Evolutionary conservation across 2,329 filamentous ascomycete species (phyloP), one percentile per base, ranked within the genome.

Genomic region (Aspergillus niger): DNA sequence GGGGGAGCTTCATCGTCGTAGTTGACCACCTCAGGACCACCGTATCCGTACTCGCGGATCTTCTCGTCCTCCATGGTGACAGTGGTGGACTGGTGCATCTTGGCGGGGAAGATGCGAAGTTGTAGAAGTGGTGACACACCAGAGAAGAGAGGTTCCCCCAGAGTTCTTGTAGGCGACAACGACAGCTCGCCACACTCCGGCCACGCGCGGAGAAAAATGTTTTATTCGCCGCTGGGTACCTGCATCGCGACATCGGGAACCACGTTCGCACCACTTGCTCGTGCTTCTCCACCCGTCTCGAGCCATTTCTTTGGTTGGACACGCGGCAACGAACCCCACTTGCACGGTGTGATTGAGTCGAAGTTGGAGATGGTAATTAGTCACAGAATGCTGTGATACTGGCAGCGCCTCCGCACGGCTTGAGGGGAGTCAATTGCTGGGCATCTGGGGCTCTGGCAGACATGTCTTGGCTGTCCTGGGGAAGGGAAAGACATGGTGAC

Each of bases 241-340:
- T 43, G 39, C 53, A 55, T 55, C 53, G 43, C 53, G 53, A 55
- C 53, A 55, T 55, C 53, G 53, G 53, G 53, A 47, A 55, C 41
- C 39, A 39, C 20, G n/a, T 55, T 47, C 26, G 39, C 53, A 55
- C 53, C 53, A 55, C 52, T 10, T n/a, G 7, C 39, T 55, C 52
- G 4, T 26, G 3, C 15, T 30, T 43, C 53, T 30, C 53, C 53
- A 55, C 53, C 26, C 15, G 8, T 30, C 15, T 36, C 38, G 52
- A 20, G 53, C 10, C 30, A 30, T 30, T 32, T 55, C 39, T 47
- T 44, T 55, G 53, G 53, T 47, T 39, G 41, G 26, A 44, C 41
- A 15, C 38, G 39, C 36, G 38, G 20, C 17, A 26, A 24, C 17
- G 26, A 41, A 30, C 53, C 44, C 53, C 53, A 55, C 53, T 43